phyloP scores from a whole-genome alignment of 345 rosid species.

The Arabis hirsuta region DNA sequence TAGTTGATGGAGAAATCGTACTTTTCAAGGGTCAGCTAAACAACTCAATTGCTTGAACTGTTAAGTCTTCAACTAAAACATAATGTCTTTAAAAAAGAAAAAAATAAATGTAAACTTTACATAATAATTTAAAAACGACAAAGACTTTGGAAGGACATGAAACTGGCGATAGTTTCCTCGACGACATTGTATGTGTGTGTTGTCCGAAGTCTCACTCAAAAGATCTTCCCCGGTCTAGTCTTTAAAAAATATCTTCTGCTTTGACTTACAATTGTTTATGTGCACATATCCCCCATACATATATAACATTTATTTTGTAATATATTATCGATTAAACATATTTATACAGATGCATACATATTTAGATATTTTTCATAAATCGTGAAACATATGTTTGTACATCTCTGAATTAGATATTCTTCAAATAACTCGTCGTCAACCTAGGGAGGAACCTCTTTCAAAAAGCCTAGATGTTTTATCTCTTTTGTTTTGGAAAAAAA shows the following conservation, averaged over 20 bases:
- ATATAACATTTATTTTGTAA: too few species aligned
- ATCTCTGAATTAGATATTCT: too few species aligned
- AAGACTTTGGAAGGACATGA: slow-evolving; percentile 29
- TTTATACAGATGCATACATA: too few species aligned
- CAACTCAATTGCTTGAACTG: slow-evolving; percentile 41
- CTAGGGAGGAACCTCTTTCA: too few species aligned
- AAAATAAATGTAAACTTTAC: slow-evolving; percentile 3
- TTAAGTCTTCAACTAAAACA: slow-evolving; percentile 40
- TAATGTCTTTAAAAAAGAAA: not conserved
- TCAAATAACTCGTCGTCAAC: too few species aligned
- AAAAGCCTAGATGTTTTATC: too few species aligned
- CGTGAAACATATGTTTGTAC: too few species aligned
- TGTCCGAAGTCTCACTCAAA: slow-evolving; percentile 30
- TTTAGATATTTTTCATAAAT: too few species aligned
- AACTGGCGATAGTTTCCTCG: slow-evolving; percentile 22
- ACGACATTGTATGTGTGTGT: slow-evolving; percentile 19
- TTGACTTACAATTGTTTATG: slow-evolving; percentile 6
- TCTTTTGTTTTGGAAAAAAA: too few species aligned
- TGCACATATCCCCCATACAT: not conserved
- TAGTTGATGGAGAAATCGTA: slow-evolving; percentile 25
- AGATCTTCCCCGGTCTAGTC: slow-evolving; percentile 17
- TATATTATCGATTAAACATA: too few species aligned
- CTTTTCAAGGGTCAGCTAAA: slow-evolving; percentile 44
- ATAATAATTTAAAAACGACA: slow-evolving; percentile 5
- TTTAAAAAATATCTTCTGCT: not conserved